Conservation (phyloP, 176 grass and related monocot genomes). For the Luzula sylvatica region DNA sequence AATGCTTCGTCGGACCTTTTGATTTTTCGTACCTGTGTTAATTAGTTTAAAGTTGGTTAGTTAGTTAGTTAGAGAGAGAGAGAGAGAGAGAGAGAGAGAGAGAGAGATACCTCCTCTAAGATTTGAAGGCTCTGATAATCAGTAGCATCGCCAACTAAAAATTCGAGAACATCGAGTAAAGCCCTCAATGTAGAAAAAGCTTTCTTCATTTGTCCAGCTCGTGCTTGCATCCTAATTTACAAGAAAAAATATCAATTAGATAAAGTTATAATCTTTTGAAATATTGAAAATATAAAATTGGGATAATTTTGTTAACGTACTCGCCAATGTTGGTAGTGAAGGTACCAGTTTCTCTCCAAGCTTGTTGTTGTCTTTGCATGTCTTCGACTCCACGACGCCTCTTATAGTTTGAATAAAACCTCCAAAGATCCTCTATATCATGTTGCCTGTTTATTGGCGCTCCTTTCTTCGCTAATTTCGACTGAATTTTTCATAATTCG, state of each 20-base stretch:
- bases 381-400: conserved; percentile 46
- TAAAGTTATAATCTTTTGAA: too few species aligned
- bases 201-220: conserved; percentile 71
- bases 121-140: conserved; percentile 63
- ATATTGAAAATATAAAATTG: too few species aligned
- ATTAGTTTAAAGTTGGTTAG: not conserved
- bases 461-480: conserved; percentile 76
- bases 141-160: conserved; percentile 46
- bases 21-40: conserved; percentile 62
- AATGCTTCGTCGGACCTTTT: conserved; percentile 66
- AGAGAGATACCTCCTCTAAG: conserved; percentile 55
- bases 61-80: not conserved
- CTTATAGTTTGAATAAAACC: conserved; percentile 70
- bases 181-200: conserved; percentile 73
- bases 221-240: conserved; percentile 49
- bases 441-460: conserved; percentile 37
- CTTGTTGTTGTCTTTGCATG: conserved; percentile 63
- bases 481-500: too few species aligned
- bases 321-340: conserved; percentile 48
- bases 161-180: conserved; percentile 73
- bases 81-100: not conserved
- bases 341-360: conserved; percentile 50
- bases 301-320: conserved; percentile 26
- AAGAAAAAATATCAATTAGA: conserved; percentile 8
- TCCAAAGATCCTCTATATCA: conserved; percentile 64